Conservation (phyloP, 139 green algal genomes). For the Chlorella sorokiniana region DNA sequence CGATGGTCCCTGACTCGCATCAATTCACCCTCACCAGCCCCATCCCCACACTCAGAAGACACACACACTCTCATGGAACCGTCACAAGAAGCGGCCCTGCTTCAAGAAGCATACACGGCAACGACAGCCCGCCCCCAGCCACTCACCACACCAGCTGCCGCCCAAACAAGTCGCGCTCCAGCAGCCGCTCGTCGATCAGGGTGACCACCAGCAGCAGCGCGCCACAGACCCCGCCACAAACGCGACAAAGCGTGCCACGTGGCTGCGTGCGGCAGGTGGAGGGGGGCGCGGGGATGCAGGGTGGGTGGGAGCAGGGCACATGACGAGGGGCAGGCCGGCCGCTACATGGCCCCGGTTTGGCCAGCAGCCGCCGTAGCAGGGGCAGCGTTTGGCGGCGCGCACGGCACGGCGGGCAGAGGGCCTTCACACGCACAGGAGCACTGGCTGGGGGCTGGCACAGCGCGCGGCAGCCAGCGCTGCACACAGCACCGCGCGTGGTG, state of each 20-base stretch:
- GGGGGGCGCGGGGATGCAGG: not conserved
- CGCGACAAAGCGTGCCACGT: conserved; percentile 79
- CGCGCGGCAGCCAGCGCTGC: too few relatives aligned
- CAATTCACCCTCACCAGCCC: too few relatives aligned
- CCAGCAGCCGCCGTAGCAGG: too few relatives aligned
- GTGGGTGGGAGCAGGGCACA: not conserved
- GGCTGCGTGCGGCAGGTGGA: conserved; percentile 21
- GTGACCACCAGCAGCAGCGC: conserved; percentile 82
- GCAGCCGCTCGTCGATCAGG: conserved; percentile 76
- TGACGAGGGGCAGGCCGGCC: not conserved
- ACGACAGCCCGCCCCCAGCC: not conserved
- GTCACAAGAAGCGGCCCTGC: not conserved
- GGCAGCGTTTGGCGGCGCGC: too few relatives aligned
- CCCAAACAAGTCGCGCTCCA: conserved; percentile 79
- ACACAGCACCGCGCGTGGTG: too few relatives aligned
- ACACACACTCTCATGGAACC: too few relatives aligned
- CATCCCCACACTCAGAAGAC: too few relatives aligned
- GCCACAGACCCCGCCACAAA: conserved; percentile 90
- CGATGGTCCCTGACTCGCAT: too few relatives aligned
- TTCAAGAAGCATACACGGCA: not conserved
- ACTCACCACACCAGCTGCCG: conserved; percentile 77
- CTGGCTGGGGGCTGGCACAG: too few relatives aligned
- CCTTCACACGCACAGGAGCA: too few relatives aligned
- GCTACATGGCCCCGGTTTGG: too few relatives aligned
- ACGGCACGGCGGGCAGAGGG: too few relatives aligned